These are phyloP conservation scores for Thuidium tamariscinum DNA, from an alignment of 225 moss, liverwort and hornwort genomes.

Conservation along the genomic window DNA sequence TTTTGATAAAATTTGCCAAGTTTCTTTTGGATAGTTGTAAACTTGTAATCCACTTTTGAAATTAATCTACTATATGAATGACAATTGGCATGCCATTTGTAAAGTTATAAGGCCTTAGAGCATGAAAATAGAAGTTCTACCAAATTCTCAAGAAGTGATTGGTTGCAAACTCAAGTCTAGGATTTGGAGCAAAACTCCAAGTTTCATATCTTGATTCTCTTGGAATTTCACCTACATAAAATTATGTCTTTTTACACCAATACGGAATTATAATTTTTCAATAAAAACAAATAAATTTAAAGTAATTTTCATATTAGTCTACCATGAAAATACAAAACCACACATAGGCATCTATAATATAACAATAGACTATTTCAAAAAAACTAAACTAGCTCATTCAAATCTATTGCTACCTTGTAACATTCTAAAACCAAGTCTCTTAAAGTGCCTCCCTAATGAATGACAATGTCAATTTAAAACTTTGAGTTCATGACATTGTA, in stretches of 20 bases:
- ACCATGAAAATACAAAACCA: no score
- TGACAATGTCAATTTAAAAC: background rate
- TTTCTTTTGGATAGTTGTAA: background rate
- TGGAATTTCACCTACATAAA: background rate
- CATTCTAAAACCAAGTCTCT: no score
- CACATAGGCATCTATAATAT: no score
- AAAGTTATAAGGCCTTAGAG: background rate
- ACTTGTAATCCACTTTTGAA: background rate
- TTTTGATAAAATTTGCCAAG: background rate
- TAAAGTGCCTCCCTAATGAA: background rate
- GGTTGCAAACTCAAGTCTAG: accelerated
- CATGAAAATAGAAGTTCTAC: background rate
- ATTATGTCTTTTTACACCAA: no score
- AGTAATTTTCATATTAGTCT: no score
- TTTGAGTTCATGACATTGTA: background rate
- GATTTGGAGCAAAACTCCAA: background rate
- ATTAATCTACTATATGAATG: accelerated
- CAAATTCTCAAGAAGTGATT: background rate
- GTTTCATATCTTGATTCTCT: background rate
- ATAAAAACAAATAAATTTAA: no score
- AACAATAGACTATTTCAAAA: no score
- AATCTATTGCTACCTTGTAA: no score
- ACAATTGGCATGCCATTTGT: accelerated
- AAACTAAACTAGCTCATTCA: no score
- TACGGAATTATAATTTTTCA: no score